phyloP scores from a whole-genome alignment of 306 rosid genomes.

The Macrotyloma uniflorum region DNA sequence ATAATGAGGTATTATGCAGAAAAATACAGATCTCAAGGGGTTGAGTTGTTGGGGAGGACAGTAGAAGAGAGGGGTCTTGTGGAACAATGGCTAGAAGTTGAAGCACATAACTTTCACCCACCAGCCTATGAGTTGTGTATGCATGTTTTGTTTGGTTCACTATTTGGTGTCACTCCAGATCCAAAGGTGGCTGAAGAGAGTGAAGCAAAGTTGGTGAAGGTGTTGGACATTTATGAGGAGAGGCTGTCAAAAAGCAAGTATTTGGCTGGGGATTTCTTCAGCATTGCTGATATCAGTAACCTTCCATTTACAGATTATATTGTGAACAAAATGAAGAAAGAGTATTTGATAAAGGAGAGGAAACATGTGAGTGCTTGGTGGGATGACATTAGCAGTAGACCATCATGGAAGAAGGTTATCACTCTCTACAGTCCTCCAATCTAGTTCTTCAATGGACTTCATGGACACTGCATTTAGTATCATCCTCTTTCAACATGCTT shows the following conservation, averaged over 20 bases:
- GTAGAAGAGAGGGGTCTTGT: conserved; percentile 56
- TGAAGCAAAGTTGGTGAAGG: conserved; percentile 52
- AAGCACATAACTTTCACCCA: conserved; percentile 44
- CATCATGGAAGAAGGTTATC: conserved; percentile 56
- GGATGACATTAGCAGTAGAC: conserved; percentile 56
- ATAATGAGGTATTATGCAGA: conserved; percentile 58
- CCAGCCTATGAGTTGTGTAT: conserved; percentile 25
- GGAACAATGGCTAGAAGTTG: conserved; percentile 69
- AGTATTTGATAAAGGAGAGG: conserved; percentile 41
- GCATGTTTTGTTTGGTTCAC: conserved; percentile 31
- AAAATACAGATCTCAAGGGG: conserved; percentile 52
- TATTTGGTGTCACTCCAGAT: conserved; percentile 27
- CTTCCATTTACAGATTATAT: conserved; percentile 51
- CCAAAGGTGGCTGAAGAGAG: conserved; percentile 51
- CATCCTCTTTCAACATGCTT: neutral
- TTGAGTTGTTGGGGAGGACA: conserved; percentile 50
- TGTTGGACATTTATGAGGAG: conserved; percentile 59
- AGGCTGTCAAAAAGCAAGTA: conserved; percentile 59
- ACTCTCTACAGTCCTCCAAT: conserved; percentile 3
- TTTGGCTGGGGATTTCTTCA: conserved; percentile 60
- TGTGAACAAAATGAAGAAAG: conserved; percentile 43
- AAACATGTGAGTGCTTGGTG: conserved; percentile 56
- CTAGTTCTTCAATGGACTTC: neutral
- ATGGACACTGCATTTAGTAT: neutral
- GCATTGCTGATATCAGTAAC: conserved; percentile 60